phyloP scores from a whole-genome alignment of 257 asterid species.

The Penstemon davidsonii region DNA sequence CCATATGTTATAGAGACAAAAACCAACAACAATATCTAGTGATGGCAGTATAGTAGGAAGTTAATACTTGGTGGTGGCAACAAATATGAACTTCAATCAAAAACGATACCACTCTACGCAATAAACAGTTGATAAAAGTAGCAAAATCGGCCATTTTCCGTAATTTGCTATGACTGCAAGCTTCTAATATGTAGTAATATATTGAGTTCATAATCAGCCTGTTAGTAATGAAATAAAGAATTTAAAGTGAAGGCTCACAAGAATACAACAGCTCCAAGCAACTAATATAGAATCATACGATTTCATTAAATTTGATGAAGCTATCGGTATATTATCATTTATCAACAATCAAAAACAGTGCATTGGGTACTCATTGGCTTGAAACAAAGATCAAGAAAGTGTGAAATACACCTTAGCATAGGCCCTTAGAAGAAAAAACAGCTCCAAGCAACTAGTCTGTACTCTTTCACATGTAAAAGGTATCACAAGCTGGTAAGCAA shows the following conservation, averaged over 20 bases:
- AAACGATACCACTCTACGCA: no score
- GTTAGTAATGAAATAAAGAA: slow-evolving; percentile 6
- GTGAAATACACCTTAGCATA: slow-evolving; percentile 18
- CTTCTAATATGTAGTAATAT: slow-evolving; percentile 14
- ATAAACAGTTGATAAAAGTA: neutral
- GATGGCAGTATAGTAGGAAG: no score
- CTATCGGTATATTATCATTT: slow-evolving; percentile 7
- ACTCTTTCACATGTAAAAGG: neutral
- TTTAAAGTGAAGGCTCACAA: slow-evolving; percentile 9
- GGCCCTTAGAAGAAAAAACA: neutral
- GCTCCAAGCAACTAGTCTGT: slow-evolving; percentile 21
- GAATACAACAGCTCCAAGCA: neutral
- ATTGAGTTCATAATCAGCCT: slow-evolving; percentile 14
- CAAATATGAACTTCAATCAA: no score
- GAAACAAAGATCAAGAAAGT: slow-evolving; percentile 21
- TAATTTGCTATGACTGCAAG: slow-evolving; percentile 6
- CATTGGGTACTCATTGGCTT: slow-evolving; percentile 19
- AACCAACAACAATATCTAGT: no score
- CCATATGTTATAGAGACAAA: no score
- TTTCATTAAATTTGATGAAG: slow-evolving; percentile 10
- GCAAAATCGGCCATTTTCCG: neutral
- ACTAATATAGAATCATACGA: slow-evolving; percentile 16
- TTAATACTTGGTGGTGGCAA: no score
- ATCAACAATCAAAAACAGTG: slow-evolving; percentile 26
- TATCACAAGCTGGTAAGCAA: slow-evolving; percentile 15